phyloP scores from a whole-genome alignment of 495 filamentous ascomycete genomes.

The Lineolata rhizophorae region DNA sequence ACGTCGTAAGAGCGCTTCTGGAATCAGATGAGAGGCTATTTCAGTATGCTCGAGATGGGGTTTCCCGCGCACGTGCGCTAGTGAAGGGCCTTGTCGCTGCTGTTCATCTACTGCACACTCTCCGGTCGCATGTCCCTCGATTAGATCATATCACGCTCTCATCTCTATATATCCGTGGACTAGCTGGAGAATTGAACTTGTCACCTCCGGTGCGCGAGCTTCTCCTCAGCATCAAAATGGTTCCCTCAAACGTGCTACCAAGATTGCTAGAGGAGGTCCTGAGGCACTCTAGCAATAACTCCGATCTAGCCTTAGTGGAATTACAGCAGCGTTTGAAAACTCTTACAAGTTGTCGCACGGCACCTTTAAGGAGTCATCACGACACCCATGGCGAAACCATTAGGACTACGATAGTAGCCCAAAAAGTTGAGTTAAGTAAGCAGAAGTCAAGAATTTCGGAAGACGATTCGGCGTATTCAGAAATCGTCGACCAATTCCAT shows the following conservation, averaged over 20 bases:
- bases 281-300: too few species aligned
- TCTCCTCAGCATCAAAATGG: constrained; percentile 23
- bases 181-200: constrained; percentile 31
- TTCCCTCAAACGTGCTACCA: constrained; percentile 10
- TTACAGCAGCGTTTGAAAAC: too few species aligned
- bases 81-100: constrained; percentile 19
- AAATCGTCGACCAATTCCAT: constrained; percentile 44
- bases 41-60: constrained; percentile 7
- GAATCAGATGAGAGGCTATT: constrained; percentile 25
- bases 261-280: constrained; percentile 10
- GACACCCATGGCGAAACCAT: constrained; percentile 46
- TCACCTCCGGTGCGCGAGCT: constrained; percentile 31
- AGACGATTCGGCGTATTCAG: constrained; percentile 55
- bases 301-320: too few species aligned
- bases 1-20: constrained; percentile 20
- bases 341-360: too few species aligned
- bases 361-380: constrained; percentile 55
- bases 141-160: too few species aligned
- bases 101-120: constrained; percentile 23
- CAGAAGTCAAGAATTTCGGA: constrained; percentile 52
- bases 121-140: constrained; percentile 6
- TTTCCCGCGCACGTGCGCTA: too few species aligned
- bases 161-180: constrained; percentile 31
- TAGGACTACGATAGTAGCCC: constrained; percentile 66
- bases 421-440: constrained; percentile 69